phyloP scores from a whole-genome alignment of 257 asterid species.

The Penstemon barbatus region DNA sequence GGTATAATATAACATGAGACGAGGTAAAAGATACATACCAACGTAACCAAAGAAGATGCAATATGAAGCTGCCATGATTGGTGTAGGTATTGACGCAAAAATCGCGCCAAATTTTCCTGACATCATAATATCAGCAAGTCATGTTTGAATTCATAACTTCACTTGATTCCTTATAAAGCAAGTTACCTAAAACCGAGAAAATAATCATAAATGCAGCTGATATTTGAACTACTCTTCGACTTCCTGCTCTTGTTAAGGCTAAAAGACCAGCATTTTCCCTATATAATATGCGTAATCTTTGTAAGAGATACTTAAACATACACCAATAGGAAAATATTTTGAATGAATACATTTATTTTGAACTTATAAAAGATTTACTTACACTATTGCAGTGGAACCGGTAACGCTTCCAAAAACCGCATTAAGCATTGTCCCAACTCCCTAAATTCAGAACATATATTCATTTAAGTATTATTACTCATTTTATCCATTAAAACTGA shows the following conservation, averaged over 20 bases:
- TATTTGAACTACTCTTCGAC: slow-evolving; percentile 76
- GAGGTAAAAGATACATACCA: slow-evolving; percentile 39
- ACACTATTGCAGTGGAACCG: slow-evolving; percentile 68
- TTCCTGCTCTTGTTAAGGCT: slow-evolving; percentile 76
- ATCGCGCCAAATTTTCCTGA: slow-evolving; percentile 80
- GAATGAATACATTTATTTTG: background rate
- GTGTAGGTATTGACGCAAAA: slow-evolving; percentile 68
- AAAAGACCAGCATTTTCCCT: slow-evolving; percentile 84
- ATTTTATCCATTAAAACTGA: background rate
- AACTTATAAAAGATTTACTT: slow-evolving; percentile 29
- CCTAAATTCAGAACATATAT: slow-evolving; percentile 39
- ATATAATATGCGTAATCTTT: background rate
- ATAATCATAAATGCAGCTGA: slow-evolving; percentile 72
- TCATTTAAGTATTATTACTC: background rate
- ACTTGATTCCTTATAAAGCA: background rate
- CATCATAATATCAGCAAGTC: background rate
- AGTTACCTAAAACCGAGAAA: slow-evolving; percentile 67
- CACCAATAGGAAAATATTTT: background rate
- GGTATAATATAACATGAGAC: background rate
- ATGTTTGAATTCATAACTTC: background rate
- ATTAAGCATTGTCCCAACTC: slow-evolving; percentile 63
- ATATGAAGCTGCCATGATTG: slow-evolving; percentile 73
- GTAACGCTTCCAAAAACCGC: slow-evolving; percentile 69
- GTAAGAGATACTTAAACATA: background rate
- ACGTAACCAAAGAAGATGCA: slow-evolving; percentile 76